phyloP scores from a whole-genome alignment of 345 rosid genomes.

The Trapa incisa region DNA sequence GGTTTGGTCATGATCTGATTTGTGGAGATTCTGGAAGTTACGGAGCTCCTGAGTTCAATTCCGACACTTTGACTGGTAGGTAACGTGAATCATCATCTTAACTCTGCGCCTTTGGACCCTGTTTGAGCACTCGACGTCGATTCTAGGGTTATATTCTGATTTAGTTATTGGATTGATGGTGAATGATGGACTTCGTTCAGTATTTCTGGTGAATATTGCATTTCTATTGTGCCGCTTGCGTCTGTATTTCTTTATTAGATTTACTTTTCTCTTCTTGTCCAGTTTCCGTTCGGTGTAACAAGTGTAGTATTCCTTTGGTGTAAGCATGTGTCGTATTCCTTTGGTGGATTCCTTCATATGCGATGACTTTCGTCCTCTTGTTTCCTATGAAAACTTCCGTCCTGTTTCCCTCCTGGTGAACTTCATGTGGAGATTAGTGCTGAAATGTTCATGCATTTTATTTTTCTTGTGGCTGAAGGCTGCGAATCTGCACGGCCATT shows the following conservation, averaged over 20 bases:
- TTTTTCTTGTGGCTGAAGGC: not conserved
- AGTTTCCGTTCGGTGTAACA: not conserved
- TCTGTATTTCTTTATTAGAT: not conserved
- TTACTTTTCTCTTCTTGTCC: not conserved
- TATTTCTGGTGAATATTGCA: not conserved
- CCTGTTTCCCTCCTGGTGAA: not conserved
- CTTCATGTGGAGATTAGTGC: not conserved
- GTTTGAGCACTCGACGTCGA: not conserved
- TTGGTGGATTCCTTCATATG: too few species aligned
- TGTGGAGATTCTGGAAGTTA: not conserved
- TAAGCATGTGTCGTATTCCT: too few species aligned
- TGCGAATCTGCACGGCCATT: not conserved
- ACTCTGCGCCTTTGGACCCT: not conserved
- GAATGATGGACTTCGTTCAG: not conserved
- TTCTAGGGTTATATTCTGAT: not conserved
- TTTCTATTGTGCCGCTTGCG: not conserved
- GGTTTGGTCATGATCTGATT: not conserved
- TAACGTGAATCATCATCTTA: not conserved
- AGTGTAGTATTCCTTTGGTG: too few species aligned
- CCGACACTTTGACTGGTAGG: not conserved
- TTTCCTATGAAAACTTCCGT: too few species aligned
- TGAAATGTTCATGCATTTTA: not conserved
- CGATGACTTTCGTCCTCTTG: too few species aligned
- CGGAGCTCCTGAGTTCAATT: too few species aligned
- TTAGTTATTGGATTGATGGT: not conserved